Percentiles rank a stretch among this genome's conserved stretches.
Conservation (phyloP, 129 eudicot species). For the carrot (Daucus carota) region DNA sequence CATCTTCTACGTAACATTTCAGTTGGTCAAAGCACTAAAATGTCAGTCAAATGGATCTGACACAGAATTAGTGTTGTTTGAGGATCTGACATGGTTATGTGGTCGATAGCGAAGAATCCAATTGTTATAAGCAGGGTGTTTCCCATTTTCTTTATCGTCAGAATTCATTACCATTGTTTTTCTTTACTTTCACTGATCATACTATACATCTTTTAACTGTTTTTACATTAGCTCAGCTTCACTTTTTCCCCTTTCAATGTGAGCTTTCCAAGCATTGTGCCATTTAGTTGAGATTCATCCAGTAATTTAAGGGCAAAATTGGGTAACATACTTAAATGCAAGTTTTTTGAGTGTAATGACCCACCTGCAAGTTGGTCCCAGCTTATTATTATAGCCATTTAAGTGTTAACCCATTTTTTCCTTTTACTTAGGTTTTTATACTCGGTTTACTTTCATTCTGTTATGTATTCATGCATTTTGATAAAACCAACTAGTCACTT, state of each 20-base stretch:
- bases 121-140: not conserved
- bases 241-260: not conserved
- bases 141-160: not conserved
- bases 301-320: not conserved
- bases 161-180: not conserved
- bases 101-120: not conserved
- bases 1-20: too few species aligned
- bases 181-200: not conserved
- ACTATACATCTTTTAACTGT: not conserved
- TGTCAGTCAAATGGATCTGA: too few species aligned
- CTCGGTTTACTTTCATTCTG: not conserved
- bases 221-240: not conserved
- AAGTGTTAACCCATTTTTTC: not conserved
- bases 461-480: not conserved
- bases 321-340: not conserved
- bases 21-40: too few species aligned
- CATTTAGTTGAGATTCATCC: not conserved
- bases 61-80: not conserved
- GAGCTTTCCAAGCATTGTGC: not conserved
- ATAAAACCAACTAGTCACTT: not conserved
- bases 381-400: not conserved
- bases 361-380: not conserved
- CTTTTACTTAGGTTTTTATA: not conserved
- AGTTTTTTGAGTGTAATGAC: not conserved
- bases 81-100: not conserved